These are phyloP conservation scores for Abrus precatorius DNA, from an alignment of 306 rosid species.

Conservation along the genomic window DNA sequence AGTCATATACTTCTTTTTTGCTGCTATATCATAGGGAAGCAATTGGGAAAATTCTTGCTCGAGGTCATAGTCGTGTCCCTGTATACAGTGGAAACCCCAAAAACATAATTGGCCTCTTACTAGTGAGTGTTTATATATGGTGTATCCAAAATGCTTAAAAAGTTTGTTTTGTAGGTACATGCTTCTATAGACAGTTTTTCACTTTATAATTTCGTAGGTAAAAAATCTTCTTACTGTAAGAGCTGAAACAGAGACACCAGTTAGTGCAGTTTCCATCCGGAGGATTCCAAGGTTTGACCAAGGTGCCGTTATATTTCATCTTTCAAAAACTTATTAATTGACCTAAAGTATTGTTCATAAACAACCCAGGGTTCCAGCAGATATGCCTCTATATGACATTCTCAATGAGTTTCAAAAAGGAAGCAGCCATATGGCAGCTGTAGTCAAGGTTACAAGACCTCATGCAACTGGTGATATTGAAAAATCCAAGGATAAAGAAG, in stretches of 20 bases:
- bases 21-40: slow-evolving; percentile 79
- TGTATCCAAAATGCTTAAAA: slow-evolving; percentile 35
- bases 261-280: slow-evolving; percentile 64
- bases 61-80: slow-evolving; percentile 97
- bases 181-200: slow-evolving; percentile 25
- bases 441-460: slow-evolving; percentile 71
- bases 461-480: slow-evolving; percentile 53
- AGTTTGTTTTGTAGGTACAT: slow-evolving; percentile 28
- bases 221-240: slow-evolving; percentile 94
- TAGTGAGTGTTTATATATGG: slow-evolving; percentile 61
- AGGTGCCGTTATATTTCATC: slow-evolving; percentile 11
- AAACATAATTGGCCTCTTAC: slow-evolving; percentile 86
- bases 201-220: slow-evolving; percentile 60
- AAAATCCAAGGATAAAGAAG: slow-evolving; percentile 56
- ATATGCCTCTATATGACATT: slow-evolving; percentile 95
- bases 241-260: slow-evolving; percentile 95
- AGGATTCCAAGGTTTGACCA: slow-evolving; percentile 87
- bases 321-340: background rate
- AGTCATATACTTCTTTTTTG: slow-evolving; percentile 27
- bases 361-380: slow-evolving; percentile 83
- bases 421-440: slow-evolving; percentile 99
- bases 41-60: slow-evolving; percentile 92
- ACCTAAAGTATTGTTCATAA: slow-evolving; percentile 39
- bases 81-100: slow-evolving; percentile 89
- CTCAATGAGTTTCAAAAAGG: slow-evolving; percentile 98